Evolutionary conservation across 805 yeast species (phyloP).

Genomic region (Candida caryicola): DNA sequence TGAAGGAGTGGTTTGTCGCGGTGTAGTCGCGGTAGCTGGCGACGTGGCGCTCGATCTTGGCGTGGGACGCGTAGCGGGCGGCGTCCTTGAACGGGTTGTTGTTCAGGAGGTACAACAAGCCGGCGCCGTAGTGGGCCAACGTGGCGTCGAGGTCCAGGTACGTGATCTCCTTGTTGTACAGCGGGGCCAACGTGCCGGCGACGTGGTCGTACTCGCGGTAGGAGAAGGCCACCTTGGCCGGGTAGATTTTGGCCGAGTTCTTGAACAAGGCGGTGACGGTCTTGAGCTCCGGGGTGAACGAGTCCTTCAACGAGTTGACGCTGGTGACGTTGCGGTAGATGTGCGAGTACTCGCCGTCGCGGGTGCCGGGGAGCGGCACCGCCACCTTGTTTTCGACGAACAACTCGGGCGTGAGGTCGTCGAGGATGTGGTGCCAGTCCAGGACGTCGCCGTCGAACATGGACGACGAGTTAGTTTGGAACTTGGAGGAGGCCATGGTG

Average conservation of each 20-base stretch:
- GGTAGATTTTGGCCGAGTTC: constrained; percentile 13
- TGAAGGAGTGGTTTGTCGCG: constrained; percentile 26
- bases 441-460: constrained; percentile 10
- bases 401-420: background rate
- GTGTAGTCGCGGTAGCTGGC: constrained; percentile 10
- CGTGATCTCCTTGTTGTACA: constrained; percentile 10
- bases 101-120: constrained; percentile 20
- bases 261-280: constrained; percentile 18
- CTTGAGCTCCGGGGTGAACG: constrained; percentile 16
- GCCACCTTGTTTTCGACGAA: constrained; percentile 2
- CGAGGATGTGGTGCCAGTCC: background rate
- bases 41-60: constrained; percentile 19
- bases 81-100: constrained; percentile 18
- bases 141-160: constrained; percentile 16
- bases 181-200: constrained; percentile 13
- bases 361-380: constrained; percentile 16
- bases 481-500: no score
- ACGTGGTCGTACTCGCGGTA: constrained; percentile 18
- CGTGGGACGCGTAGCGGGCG: constrained; percentile 17
- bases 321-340: constrained; percentile 30
- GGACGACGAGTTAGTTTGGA: constrained; percentile 12
- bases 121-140: constrained; percentile 19
- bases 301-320: constrained; percentile 21
- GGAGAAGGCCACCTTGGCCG: constrained; percentile 15
- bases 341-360: constrained; percentile 24